A percentile compares a stretch with the other conserved stretches of the same genome.
phyloP scores from a whole-genome alignment of 495 filamentous ascomycete genomes.

The Penicillium coprophilum region DNA sequence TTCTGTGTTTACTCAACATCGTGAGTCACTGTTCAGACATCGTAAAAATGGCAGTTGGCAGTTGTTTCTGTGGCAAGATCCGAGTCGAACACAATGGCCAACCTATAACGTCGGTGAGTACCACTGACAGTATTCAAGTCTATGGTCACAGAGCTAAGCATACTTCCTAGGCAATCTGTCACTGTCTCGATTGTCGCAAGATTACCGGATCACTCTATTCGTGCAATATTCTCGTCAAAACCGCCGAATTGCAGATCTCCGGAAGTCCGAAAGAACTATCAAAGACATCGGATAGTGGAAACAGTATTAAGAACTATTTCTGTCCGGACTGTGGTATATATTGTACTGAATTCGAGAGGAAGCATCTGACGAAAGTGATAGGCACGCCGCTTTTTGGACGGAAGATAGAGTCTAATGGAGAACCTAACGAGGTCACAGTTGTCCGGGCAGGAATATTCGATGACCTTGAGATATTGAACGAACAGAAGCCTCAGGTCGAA shows the following conservation, averaged over 20 bases:
- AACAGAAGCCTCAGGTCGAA: slow-evolving; percentile 30
- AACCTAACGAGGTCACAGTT: slow-evolving; percentile 20
- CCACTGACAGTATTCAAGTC: background rate
- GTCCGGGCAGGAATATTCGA: slow-evolving; percentile 42
- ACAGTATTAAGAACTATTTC: slow-evolving; percentile 36
- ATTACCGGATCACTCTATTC: slow-evolving; percentile 26
- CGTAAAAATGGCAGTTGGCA: slow-evolving; percentile 30
- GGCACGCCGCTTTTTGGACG: slow-evolving; percentile 38
- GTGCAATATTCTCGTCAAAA: slow-evolving; percentile 31
- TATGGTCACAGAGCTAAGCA: slow-evolving; percentile 7
- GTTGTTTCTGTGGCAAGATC: slow-evolving; percentile 35
- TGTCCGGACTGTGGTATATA: slow-evolving; percentile 41
- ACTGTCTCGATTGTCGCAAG: slow-evolving; percentile 44
- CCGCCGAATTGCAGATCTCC: slow-evolving; percentile 24
- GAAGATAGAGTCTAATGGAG: slow-evolving; percentile 20
- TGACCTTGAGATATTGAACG: slow-evolving; percentile 23
- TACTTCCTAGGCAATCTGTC: slow-evolving; percentile 32
- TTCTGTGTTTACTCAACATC: background rate
- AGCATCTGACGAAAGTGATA: slow-evolving; percentile 19
- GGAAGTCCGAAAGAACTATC: slow-evolving; percentile 34
- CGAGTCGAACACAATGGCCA: slow-evolving; percentile 29
- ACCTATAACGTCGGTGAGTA: slow-evolving; percentile 28
- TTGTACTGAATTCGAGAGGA: background rate
- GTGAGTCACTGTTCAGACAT: no score
- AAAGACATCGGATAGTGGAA: slow-evolving; percentile 40